Conservation (phyloP, 805 yeast species). For the Wickerhamomyces xylosicus region DNA sequence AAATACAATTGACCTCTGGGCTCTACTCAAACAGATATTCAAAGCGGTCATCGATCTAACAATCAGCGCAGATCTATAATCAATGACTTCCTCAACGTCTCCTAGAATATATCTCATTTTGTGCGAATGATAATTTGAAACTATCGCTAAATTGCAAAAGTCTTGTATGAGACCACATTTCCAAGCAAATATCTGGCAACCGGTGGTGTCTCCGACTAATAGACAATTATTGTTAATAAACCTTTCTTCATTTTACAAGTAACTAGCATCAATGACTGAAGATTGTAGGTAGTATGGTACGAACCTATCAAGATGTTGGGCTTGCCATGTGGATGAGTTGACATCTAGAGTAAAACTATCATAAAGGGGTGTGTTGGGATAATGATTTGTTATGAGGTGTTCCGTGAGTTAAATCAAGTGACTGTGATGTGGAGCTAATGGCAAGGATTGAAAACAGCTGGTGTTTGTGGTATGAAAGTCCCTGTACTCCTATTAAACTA, state of each 20-base stretch:
- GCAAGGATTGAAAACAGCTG: too few relatives aligned
- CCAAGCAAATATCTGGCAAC: slow-evolving; percentile 1
- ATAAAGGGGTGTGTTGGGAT: not conserved
- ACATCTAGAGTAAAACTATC: not conserved
- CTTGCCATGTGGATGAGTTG: not conserved
- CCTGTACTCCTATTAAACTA: too few relatives aligned
- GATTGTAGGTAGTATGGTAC: not conserved
- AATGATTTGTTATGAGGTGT: not conserved
- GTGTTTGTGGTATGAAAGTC: too few relatives aligned
- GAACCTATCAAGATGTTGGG: slow-evolving; percentile 1
- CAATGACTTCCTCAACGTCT: not conserved
- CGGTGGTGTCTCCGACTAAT: slow-evolving; percentile 7
- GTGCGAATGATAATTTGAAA: not conserved
- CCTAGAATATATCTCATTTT: not conserved
- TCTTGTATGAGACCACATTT: slow-evolving; percentile 1
- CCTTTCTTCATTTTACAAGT: too few relatives aligned
- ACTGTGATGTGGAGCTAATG: not conserved
- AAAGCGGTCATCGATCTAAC: not conserved
- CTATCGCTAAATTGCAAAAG: not conserved
- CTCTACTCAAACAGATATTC: slow-evolving; percentile 1
- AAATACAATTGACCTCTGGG: not conserved
- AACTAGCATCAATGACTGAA: too few relatives aligned
- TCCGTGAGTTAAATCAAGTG: too few relatives aligned
- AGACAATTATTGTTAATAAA: not conserved
- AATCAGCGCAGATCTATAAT: not conserved